Evolutionary conservation across 1,284 basidiomycete genomes (phyloP).

Genomic region (Ceratobasidium sp.): DNA sequence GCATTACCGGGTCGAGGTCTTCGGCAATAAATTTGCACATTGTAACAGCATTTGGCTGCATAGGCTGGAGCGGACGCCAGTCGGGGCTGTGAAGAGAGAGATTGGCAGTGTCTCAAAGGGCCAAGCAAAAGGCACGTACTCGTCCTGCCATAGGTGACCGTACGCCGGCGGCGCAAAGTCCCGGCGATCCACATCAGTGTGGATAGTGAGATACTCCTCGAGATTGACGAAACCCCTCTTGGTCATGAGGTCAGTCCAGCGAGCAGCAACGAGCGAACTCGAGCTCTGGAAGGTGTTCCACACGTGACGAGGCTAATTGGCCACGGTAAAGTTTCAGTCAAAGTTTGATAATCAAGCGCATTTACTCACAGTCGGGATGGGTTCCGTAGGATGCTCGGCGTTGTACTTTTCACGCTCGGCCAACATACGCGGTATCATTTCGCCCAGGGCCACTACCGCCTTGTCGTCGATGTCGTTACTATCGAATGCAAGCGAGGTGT

Average conservation of each 20-base stretch:
- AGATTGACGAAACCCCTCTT: conserved; percentile 37
- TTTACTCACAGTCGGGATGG: conserved; percentile 41
- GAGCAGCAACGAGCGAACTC: conserved; percentile 23
- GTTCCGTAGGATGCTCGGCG: conserved; percentile 23
- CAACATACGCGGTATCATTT: conserved; percentile 41
- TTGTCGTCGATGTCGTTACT: conserved; percentile 44
- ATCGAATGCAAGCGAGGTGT: conserved; percentile 44
- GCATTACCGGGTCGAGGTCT: conserved; percentile 34
- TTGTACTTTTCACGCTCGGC: conserved; percentile 41
- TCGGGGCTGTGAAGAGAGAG: conserved; percentile 6
- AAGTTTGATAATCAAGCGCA: background rate
- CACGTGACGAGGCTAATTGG: conserved; percentile 30
- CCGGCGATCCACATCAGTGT: conserved; percentile 35
- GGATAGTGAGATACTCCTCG: conserved; percentile 38
- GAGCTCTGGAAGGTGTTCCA: conserved; percentile 39
- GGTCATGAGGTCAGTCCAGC: conserved; percentile 39
- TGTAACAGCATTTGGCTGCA: conserved; percentile 28
- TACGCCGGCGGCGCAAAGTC: conserved; percentile 34
- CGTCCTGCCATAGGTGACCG: conserved; percentile 30
- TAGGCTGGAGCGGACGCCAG: conserved; percentile 29
- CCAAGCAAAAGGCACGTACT: conserved; percentile 3
- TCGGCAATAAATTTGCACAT: conserved; percentile 41
- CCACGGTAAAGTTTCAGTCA: background rate
- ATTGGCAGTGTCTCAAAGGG: background rate
- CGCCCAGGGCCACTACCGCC: conserved; percentile 43